phyloP scores from a whole-genome alignment of 2,329 filamentous ascomycete genomes.

The Claviceps pazoutovae region DNA sequence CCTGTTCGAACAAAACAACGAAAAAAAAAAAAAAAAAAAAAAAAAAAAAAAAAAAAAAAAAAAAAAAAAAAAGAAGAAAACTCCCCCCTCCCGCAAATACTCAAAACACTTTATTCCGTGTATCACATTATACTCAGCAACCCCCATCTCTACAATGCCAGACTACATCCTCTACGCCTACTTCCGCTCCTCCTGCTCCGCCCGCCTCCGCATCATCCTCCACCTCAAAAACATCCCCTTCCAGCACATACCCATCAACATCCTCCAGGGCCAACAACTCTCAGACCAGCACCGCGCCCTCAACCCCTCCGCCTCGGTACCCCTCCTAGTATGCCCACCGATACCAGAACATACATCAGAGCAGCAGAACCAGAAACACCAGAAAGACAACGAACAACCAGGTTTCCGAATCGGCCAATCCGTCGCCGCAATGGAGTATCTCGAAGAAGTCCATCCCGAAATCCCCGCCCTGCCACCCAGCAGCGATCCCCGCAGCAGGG shows the following conservation, averaged over 20 bases:
- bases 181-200: conserved; percentile 49
- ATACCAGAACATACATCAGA: neutral
- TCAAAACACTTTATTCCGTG: neutral
- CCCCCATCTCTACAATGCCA: neutral
- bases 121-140: no score
- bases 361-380: neutral
- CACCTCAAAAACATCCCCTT: conserved; percentile 39
- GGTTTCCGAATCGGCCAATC: conserved; percentile 38
- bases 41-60: no score
- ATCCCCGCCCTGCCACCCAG: conserved; percentile 35
- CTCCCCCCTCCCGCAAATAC: no score
- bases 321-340: conserved; percentile 32
- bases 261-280: conserved; percentile 39
- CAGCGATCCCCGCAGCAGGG: conserved; percentile 26
- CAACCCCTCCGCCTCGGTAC: conserved; percentile 42
- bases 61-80: neutral
- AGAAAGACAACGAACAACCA: neutral
- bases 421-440: conserved; percentile 45
- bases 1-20: neutral
- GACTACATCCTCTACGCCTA: conserved; percentile 40
- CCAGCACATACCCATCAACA: conserved; percentile 33
- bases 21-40: neutral
- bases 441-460: conserved; percentile 39
- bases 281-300: conserved; percentile 27
- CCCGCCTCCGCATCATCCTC: conserved; percentile 45